These are phyloP conservation scores for Lizanozyma gosingica DNA, from an alignment of 1,139 yeast species.

Conservation along the genomic window DNA sequence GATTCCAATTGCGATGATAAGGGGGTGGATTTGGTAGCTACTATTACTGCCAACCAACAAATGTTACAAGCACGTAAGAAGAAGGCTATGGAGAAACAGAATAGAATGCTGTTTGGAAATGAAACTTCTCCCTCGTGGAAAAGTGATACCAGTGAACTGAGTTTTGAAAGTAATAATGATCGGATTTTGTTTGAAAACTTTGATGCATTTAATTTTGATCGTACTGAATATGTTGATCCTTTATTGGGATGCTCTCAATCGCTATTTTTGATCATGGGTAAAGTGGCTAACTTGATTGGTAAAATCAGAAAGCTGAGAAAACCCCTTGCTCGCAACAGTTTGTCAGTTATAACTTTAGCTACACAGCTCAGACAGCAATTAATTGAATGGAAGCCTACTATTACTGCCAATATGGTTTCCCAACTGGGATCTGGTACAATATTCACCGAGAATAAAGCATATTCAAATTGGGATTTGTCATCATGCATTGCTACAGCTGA, in stretches of 20 bases:
- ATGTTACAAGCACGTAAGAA: slow-evolving; percentile 10
- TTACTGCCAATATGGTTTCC: slow-evolving; percentile 26
- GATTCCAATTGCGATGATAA: slow-evolving; percentile 38
- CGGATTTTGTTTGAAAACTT: slow-evolving; percentile 23
- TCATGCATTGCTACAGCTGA: slow-evolving; percentile 63
- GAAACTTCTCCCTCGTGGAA: slow-evolving; percentile 10
- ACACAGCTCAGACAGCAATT: slow-evolving; percentile 45
- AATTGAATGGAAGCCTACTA: slow-evolving; percentile 46
- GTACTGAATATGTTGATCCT: slow-evolving; percentile 45
- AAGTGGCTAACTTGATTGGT: slow-evolving; percentile 48
- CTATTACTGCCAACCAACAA: slow-evolving; percentile 26
- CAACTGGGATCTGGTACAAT: slow-evolving; percentile 19
- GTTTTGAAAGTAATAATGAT: slow-evolving; percentile 4
- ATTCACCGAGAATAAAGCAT: slow-evolving; percentile 7
- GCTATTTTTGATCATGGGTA: slow-evolving; percentile 53
- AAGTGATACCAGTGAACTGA: slow-evolving; percentile 19
- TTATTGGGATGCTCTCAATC: slow-evolving; percentile 59
- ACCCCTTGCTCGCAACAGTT: slow-evolving; percentile 23
- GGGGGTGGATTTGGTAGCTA: slow-evolving; percentile 34
- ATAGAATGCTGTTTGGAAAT: slow-evolving; percentile 4
- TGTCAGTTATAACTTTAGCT: slow-evolving; percentile 44
- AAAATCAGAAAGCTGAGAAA: slow-evolving; percentile 32
- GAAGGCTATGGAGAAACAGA: slow-evolving; percentile 5
- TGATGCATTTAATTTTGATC: slow-evolving; percentile 18
- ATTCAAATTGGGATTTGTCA: slow-evolving; percentile 41